Base-by-base conservation (phyloP, 768 basidiomycete species). In the Dendrothele bispora region DNA sequence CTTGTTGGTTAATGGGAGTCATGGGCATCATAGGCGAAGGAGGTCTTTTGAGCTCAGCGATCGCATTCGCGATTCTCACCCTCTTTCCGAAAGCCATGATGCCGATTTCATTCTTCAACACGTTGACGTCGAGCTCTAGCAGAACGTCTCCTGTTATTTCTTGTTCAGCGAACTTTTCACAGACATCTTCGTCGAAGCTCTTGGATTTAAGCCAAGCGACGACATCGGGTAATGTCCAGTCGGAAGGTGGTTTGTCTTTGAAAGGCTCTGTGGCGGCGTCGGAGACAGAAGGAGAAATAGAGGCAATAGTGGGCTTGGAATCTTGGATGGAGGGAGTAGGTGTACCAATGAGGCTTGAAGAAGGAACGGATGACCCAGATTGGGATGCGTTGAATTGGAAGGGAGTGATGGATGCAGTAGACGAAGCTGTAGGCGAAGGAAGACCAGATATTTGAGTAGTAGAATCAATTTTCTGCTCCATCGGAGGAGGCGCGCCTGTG, bases 61-160 rank as follows among this genome's bases (percentile, higher is more conserved):
- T 97, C 21, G 92, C 92, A 55, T 95, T 94, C 21, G 89, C 86
- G 47, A 99, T 94, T 46, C 91, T 84, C 64, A 91, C 78, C 15
- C 97, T 90, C 63, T 97, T 97, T 11, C 97, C 97, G 56, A 95
- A 97, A 3, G 93, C 93, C 59, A 78, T 72, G 54, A 99, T 92
- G 20, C 94, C 97, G 44, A 99, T 86, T 70, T 98, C 95, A 8
- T 71, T 75, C 70, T 98, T 98, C 57, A 99, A 84, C 14, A 97
- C 76, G 59, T 86, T 88, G 46, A 86, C 82, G 53, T 98, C 93
- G 50, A 98, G 86, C 59, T 97, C 95, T 46, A 98, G 83, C 6
- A 99, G 80, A 26, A 98, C 91, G 57, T 99, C 97, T 17, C 97
- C 97, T 0, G 94, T 91, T 45, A 99, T 98, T 71, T 99, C 97